Evolutionary conservation across 257 asterid genomes (phyloP), one percentile per base, ranked within the genome.

Genomic region (Voacanga thouarsii): DNA sequence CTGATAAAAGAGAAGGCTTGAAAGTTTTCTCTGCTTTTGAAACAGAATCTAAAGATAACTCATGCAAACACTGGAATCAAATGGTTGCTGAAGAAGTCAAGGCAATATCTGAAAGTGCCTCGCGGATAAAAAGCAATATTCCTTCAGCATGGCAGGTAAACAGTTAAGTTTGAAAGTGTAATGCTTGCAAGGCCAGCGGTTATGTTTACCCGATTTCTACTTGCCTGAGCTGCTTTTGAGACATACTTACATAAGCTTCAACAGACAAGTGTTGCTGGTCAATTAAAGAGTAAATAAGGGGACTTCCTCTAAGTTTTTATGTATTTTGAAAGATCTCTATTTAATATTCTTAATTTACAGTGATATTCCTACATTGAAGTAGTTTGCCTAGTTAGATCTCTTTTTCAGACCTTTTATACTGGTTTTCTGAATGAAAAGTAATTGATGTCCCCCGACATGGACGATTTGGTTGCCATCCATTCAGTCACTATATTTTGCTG

Each of bases 41-140:
- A 72, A 81, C 84, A 83, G 96, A 87, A 79, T 71, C 92, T 44
- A 89, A 87, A 80, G 97, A 90, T 78, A 85, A 81, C 79, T 82
- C 69, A 72, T 75, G 83, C 88, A 89, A 80, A 81, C 87, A 85
- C 63, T 90, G 92, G 90, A 82, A 82, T 81, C 85, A 83, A 78
- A 77, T 90, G 84, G 88, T 90, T 80, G 87, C 90, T 82, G 89
- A 89, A 84, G 99, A 93, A 90, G 98, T 93, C 86, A 89, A 89
- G 85, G 94, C 96, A 73, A 91, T 93, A 78, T 93, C 97, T 87
- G 89, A 86, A 77, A 86, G 90, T 81, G 90, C 85, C 7, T 86
- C 91, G 69, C 79, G 84, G 84, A 85, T 95, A 87, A 93, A 87
- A 90, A 83, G 83, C 88, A 81, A 83, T 83, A 78, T 82, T 73